Percentiles rank a stretch among this genome's conserved stretches.
Evolutionary conservation across 768 basidiomycete species (phyloP).

Genomic region (Ramaria rubella): DNA sequence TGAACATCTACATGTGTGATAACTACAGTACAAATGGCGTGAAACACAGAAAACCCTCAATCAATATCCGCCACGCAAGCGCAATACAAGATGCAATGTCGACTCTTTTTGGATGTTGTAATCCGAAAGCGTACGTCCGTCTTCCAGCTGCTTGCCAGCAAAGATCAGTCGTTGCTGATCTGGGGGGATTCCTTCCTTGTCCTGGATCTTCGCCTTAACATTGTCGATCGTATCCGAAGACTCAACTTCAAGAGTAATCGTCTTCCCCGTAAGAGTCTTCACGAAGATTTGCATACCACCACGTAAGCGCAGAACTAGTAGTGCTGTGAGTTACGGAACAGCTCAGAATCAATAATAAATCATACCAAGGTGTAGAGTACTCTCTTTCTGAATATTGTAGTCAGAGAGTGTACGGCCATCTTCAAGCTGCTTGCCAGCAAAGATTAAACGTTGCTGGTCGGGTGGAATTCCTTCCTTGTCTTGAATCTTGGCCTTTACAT

Average conservation of each 20-base stretch:
- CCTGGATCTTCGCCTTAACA: too few species aligned
- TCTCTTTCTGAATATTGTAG: slow-evolving; percentile 87
- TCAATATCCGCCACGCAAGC: slow-evolving; percentile 65
- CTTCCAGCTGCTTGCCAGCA: slow-evolving; percentile 46
- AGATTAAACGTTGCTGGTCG: slow-evolving; percentile 87
- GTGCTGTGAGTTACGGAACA: slow-evolving; percentile 7
- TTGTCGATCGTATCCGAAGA: too few species aligned
- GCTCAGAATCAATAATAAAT: too few species aligned
- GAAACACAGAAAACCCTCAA: background rate
- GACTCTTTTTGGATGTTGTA: slow-evolving; percentile 40
- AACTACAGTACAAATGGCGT: background rate
- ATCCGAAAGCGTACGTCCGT: slow-evolving; percentile 42
- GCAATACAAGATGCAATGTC: slow-evolving; percentile 45
- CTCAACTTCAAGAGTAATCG: too few species aligned
- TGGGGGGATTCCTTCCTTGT: too few species aligned
- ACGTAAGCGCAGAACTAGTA: slow-evolving; percentile 59
- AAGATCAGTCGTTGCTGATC: too few species aligned
- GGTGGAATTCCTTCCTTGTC: too few species aligned
- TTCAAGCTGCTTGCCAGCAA: slow-evolving; percentile 91
- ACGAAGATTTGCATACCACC: too few species aligned
- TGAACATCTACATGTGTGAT: background rate
- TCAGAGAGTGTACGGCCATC: too few species aligned
- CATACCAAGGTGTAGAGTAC: slow-evolving; percentile 55
- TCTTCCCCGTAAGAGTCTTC: too few species aligned
- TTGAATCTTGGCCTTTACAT: too few species aligned